Evolutionary conservation across 345 rosid species (phyloP), one percentile per base, ranked within the genome.

Genomic region (Eucalyptus tenuipes): DNA sequence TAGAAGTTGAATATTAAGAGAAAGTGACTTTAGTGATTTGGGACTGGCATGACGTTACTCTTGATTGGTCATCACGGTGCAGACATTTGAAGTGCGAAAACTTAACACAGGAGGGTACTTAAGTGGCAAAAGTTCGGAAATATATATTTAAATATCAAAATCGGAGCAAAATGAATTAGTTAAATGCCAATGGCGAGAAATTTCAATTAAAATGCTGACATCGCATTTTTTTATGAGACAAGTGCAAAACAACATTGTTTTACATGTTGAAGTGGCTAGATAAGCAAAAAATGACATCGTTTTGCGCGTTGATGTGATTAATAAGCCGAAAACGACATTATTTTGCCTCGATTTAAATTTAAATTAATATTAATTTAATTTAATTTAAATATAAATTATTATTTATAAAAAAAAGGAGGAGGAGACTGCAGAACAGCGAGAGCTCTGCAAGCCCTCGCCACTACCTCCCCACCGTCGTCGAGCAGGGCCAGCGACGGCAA

Each of bases 111-210:
- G 25, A 3, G 22, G 2, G 0, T 3, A 50, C 2, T 50, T 50
- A 50, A 50, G 7, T 18, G 57, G 2, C 1, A 1, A 52, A 52
- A 52, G 0, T 52, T 18, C 0, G 4, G 4, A 52, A 52, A 18
- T 2, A 1, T 52, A 52, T 7, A 52, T 2, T 7, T 52, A 52
- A 52, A 4, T 3, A 24, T 3, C 57, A 52, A 52, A 52, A 52
- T 18, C 0, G 2, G 1, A 52, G 1, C 24, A 52, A 52, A 52
- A 18, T 18, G 1, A 0, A 52, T 18, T 0, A 0, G 2, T 52
- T 52, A 3, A 52, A 10, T 7, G 4, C 4, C 4, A 18, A 52
- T 0, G 2, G 2, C 10, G 0, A 52, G 57, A 52, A 4, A 52
- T 52, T 52, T 0, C 4, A 18, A 0, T 3, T 7, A 52, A 52